A percentile compares a stretch with the other conserved stretches of the same genome.
These are phyloP conservation scores for Teunomyces lycoperdinae DNA, from an alignment of 805 yeast species.

Conservation along the genomic window DNA sequence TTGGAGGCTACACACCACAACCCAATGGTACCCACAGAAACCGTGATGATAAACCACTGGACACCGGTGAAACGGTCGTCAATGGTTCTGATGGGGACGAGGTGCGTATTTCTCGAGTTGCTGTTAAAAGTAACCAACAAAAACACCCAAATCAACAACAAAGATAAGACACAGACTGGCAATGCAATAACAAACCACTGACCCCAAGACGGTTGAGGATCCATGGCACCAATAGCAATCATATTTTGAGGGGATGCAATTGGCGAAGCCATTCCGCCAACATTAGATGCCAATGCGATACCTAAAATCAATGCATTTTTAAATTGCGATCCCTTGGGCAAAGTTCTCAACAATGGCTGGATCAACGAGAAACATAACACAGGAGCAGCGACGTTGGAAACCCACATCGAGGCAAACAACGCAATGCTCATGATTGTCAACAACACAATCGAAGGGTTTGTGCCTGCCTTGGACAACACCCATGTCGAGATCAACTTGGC, in stretches of 20 bases:
- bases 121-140: constrained; percentile 56
- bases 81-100: constrained; percentile 56
- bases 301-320: constrained; percentile 43
- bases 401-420: constrained; percentile 55
- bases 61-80: constrained; percentile 65
- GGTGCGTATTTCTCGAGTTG: constrained; percentile 42
- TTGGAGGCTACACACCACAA: constrained; percentile 89
- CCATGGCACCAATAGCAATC: constrained; percentile 52
- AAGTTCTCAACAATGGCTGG: constrained; percentile 45
- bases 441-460: constrained; percentile 47
- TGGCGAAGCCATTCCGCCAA: constrained; percentile 57
- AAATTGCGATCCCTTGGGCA: constrained; percentile 41
- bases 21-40: constrained; percentile 68
- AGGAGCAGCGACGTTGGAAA: constrained; percentile 56
- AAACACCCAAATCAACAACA: constrained; percentile 45
- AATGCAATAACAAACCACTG: constrained; percentile 53
- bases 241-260: constrained; percentile 56
- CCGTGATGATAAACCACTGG: constrained; percentile 72
- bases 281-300: constrained; percentile 50
- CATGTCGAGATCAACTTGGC: constrained; percentile 50
- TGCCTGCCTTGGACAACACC: constrained; percentile 49
- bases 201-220: constrained; percentile 55
- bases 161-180: constrained; percentile 43
- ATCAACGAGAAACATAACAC: constrained; percentile 51
- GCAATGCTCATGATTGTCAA: constrained; percentile 51